Percentiles rank a stretch among this genome's conserved stretches.
phyloP scores from a whole-genome alignment of 129 eudicot genomes.

The Ambrosia trifida region DNA sequence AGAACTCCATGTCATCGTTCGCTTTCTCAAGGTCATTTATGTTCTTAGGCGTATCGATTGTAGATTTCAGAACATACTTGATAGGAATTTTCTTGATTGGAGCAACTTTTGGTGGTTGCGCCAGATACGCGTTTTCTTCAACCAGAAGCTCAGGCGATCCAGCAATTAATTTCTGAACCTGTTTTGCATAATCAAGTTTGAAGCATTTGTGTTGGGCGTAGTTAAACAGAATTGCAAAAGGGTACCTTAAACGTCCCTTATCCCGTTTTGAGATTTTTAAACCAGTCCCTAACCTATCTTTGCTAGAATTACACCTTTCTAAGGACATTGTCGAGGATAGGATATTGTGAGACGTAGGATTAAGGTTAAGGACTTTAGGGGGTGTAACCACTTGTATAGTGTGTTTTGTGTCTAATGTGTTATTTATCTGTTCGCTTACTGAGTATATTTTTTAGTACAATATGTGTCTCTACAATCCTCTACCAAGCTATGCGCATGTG shows the following conservation, averaged over 20 bases:
- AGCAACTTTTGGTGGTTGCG: slow-evolving; percentile 51
- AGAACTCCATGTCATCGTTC: slow-evolving; percentile 54
- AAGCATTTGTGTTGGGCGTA: background rate
- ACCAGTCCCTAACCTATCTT: no score
- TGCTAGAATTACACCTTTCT: no score
- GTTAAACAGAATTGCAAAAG: background rate
- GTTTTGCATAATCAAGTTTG: slow-evolving; percentile 13
- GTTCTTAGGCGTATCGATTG: slow-evolving; percentile 33
- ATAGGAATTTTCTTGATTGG: slow-evolving; percentile 54
- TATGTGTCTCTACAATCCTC: no score
- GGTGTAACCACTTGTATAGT: no score
- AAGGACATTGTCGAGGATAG: no score
- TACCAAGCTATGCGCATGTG: no score
- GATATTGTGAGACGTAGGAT: no score
- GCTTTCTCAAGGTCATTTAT: slow-evolving; percentile 45
- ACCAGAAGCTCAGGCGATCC: slow-evolving; percentile 72
- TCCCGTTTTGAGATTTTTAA: no score
- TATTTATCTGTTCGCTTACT: no score
- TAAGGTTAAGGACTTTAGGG: no score
- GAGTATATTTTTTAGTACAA: no score
- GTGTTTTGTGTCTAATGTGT: no score
- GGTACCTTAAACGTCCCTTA: background rate
- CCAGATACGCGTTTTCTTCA: slow-evolving; percentile 49
- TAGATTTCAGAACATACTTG: slow-evolving; percentile 45
- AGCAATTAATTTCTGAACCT: slow-evolving; percentile 88